Conservation (phyloP, 169 alveolate species). For the Plasmodium vivax region DNA sequence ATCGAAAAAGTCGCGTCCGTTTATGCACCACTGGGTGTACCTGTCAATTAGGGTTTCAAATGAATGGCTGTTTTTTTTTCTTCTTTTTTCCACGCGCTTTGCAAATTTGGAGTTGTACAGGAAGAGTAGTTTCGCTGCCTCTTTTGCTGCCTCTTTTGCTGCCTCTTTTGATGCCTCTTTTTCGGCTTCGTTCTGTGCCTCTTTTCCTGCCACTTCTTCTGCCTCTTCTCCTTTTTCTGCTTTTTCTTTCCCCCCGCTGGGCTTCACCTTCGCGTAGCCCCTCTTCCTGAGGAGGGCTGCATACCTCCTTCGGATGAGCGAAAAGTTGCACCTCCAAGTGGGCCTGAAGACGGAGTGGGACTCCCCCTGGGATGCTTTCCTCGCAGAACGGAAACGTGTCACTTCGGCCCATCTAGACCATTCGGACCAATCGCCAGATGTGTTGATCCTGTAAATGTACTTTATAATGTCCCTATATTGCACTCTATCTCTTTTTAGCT, state of each 20-base stretch:
- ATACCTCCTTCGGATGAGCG: not conserved
- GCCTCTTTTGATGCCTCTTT: not conserved
- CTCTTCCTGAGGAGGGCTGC: not conserved
- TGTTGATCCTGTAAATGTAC: conserved; percentile 39
- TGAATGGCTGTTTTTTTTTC: not conserved
- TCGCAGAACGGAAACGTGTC: not conserved
- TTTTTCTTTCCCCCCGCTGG: not conserved
- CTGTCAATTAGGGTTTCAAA: not conserved
- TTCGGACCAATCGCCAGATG: not conserved
- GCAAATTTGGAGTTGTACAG: conserved; percentile 13
- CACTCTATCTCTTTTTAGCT: conserved; percentile 24
- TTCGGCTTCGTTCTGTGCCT: no score
- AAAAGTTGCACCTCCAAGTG: not conserved
- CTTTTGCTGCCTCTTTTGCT: not conserved
- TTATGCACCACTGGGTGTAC: conserved; percentile 3
- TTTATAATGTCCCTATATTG: conserved; percentile 48
- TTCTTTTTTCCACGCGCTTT: not conserved
- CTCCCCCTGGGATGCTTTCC: not conserved
- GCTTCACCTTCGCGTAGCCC: not conserved
- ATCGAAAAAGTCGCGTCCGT: conserved; percentile 23
- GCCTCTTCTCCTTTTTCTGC: no score
- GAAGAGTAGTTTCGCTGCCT: not conserved
- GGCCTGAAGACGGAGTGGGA: not conserved
- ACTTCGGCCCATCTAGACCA: not conserved
- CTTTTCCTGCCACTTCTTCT: no score